Conservation (phyloP, 148 eudicot species). For the Rhododendron simsii region DNA sequence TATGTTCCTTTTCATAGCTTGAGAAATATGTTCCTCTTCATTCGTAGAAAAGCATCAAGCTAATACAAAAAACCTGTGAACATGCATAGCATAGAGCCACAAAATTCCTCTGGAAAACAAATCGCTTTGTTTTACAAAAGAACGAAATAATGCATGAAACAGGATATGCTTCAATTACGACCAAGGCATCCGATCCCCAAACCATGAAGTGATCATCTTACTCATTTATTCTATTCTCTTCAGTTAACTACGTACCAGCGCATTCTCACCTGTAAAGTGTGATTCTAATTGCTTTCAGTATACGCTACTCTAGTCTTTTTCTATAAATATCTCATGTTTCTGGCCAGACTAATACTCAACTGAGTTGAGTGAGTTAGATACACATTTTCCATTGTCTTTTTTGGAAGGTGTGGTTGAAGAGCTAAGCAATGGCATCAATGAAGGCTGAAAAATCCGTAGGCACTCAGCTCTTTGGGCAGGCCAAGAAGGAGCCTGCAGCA, state of each 20-base stretch:
- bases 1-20: neutral
- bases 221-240: neutral
- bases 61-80: neutral
- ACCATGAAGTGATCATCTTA: neutral
- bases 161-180: neutral
- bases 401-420: neutral
- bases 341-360: neutral
- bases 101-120: neutral
- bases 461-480: slow-evolving; percentile 27
- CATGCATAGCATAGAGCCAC: neutral
- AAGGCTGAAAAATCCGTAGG: slow-evolving; percentile 39
- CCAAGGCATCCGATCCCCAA: slow-evolving; percentile 1
- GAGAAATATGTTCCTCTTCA: neutral
- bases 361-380: neutral
- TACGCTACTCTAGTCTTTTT: neutral
- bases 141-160: neutral
- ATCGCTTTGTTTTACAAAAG: neutral
- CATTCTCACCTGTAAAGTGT: neutral
- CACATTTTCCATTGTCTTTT: neutral
- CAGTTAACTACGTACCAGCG: too few relatives aligned
- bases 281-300: neutral
- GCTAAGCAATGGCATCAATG: slow-evolving; percentile 29
- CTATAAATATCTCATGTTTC: neutral
- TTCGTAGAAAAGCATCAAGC: neutral
- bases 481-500: slow-evolving; percentile 30